Base-by-base conservation (phyloP, 2,329 filamentous ascomycete genomes). In the Penicillium griseofulvum region DNA sequence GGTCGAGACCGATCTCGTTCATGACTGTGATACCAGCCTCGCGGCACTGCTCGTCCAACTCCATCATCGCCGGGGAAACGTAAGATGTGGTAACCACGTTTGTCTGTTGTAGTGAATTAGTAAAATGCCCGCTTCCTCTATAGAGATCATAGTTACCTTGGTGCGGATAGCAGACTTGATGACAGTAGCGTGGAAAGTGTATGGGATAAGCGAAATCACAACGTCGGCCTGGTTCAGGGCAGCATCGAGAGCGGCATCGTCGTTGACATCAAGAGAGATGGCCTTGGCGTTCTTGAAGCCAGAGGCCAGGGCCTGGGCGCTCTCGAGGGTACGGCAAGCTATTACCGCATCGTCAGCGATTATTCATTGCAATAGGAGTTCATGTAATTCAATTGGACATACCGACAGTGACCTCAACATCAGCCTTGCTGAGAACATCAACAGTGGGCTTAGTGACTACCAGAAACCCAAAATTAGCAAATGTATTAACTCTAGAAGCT, bases 41-140 rank as follows among this genome's bases (percentile, higher is more conserved):
- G 82, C 96, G 96, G 73, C 83, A 86, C 66, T 88, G 80, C 67
- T 86, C 80, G 68, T 97, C 88, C 48, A 97, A 85, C 80, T 92
- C 93, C 78, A 87, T 76, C 91, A 97, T 97, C 62, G 90, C 90
- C 4, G 91, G 91, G 5, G 90, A 95, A 64, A 96, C 89, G 72
- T 97, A 97, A 63, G 86, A 91, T 29, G 93, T 97, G 56, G 93
- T 97, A 70, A 97, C 92, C 58, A 97, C 91, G 80, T 97, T 80
- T 83, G 93, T 96, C 89, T 54, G 7, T 11, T 19, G 29, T 34
- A 12, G 14, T 24, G 14, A 16, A 34, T 45, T 45, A 45, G 43
- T 24, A 4, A 33, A n/a, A 9, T 24, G 2, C 0, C 9, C 9
- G 43, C 5, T 24, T 34, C 29, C 19, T 45, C 14, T 11, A 45